A percentile compares a stretch with the other conserved stretches of the same genome.
Conservation (phyloP, 1,284 basidiomycete genomes). For the Pterulicium gracile region DNA sequence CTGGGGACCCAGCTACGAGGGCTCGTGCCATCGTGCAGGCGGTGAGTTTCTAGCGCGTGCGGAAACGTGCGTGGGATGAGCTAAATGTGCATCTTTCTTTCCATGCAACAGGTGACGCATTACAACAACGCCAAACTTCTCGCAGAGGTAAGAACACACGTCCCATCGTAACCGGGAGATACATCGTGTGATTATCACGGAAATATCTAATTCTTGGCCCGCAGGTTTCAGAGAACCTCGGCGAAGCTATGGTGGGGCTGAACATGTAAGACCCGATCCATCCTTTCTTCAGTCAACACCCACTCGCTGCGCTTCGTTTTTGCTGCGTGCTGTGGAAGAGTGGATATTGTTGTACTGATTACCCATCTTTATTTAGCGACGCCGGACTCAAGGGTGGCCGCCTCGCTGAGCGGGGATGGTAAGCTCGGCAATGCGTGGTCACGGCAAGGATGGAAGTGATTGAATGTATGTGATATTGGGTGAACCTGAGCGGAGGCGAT, state of each 20-base stretch:
- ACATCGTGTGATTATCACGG: slow-evolving; percentile 7
- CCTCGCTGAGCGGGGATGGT: slow-evolving; percentile 30
- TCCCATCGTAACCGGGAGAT: slow-evolving; percentile 4
- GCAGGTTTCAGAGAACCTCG: slow-evolving; percentile 81
- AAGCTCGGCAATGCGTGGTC: slow-evolving; percentile 8
- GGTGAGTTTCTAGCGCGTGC: slow-evolving; percentile 28
- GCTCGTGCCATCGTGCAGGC: slow-evolving; percentile 97
- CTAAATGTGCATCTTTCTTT: slow-evolving; percentile 2
- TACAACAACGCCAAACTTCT: slow-evolving; percentile 86
- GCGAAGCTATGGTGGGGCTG: slow-evolving; percentile 88
- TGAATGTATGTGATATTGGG: too few relatives aligned
- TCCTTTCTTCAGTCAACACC: slow-evolving; percentile 4
- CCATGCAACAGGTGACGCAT: slow-evolving; percentile 62
- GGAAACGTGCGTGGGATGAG: background rate
- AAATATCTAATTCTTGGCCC: slow-evolving; percentile 17
- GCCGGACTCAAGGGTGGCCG: slow-evolving; percentile 52
- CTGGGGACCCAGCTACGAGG: slow-evolving; percentile 88
- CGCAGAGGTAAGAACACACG: slow-evolving; percentile 44
- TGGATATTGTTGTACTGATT: slow-evolving; percentile 6
- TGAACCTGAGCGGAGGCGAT: background rate
- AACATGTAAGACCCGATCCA: slow-evolving; percentile 52
- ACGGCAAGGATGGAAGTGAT: background rate
- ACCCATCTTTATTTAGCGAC: slow-evolving; percentile 29
- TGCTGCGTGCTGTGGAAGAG: background rate
- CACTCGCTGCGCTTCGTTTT: background rate